Conservation (phyloP, 768 basidiomycete genomes). For the Tulasnella sp. region DNA sequence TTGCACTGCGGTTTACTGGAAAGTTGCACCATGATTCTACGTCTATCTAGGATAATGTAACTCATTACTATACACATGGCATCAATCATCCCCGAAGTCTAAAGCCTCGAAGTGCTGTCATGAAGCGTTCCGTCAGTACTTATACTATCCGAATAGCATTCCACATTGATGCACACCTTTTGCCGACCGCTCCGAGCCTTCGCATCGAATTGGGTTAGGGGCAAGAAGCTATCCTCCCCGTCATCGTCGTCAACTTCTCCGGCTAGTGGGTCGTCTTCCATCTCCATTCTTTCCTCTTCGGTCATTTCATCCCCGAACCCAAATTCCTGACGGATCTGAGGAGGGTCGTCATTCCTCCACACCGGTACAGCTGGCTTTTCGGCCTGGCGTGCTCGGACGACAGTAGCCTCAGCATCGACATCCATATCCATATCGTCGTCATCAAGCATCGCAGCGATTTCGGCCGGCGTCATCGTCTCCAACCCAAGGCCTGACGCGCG, state of each 20-base stretch:
- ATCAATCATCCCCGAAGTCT: constrained; percentile 3
- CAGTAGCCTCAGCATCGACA: neutral
- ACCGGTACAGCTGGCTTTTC: neutral
- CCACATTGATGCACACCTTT: neutral
- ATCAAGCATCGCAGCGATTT: constrained; percentile 48
- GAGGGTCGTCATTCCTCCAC: neutral
- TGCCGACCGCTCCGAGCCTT: neutral
- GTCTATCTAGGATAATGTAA: neutral
- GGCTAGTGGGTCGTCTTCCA: neutral
- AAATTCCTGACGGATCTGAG: neutral
- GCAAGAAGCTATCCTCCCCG: neutral
- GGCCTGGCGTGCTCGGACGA: neutral
- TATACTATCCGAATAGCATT: neutral
- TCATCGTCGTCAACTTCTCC: neutral
- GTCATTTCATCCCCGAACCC: neutral
- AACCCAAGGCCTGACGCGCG: constrained; percentile 49
- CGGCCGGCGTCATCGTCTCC: constrained; percentile 52
- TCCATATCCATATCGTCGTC: constrained; percentile 46
- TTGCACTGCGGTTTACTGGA: constrained; percentile 63
- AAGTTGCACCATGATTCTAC: constrained; percentile 17
- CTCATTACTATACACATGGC: neutral
- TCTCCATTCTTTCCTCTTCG: constrained; percentile 2
- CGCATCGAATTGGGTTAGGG: neutral
- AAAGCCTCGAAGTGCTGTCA: constrained; percentile 1
- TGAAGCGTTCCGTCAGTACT: neutral